These are phyloP conservation scores for Salmacisia buchloeana DNA, from an alignment of 1,284 basidiomycete species.

Conservation along the genomic window DNA sequence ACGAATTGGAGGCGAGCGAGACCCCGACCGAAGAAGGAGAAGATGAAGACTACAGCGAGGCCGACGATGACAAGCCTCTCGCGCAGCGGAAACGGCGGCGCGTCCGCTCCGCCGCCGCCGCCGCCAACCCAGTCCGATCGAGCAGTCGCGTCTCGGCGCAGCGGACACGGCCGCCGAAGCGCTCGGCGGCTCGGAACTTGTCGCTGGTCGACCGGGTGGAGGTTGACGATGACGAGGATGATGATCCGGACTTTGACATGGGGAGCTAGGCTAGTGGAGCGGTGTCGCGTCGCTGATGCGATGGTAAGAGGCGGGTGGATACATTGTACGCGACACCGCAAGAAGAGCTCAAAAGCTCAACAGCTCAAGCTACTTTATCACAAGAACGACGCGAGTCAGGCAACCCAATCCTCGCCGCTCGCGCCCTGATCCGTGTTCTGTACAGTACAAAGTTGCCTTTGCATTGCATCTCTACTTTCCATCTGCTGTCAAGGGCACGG, in stretches of 20 bases:
- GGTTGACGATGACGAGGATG: background rate
- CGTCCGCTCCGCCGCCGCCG: background rate
- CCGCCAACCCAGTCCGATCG: background rate
- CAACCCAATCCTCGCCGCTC: too few relatives aligned
- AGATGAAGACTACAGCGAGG: background rate
- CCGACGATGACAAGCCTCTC: background rate
- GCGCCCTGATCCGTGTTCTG: too few relatives aligned
- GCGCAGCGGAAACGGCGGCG: too few relatives aligned
- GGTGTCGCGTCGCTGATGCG: too few relatives aligned
- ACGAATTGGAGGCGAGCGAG: constrained; percentile 1
- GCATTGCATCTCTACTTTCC: background rate
- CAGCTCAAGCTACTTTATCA: too few relatives aligned
- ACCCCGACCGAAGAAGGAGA: background rate
- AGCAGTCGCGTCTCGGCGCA: background rate
- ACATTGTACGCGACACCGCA: too few relatives aligned
- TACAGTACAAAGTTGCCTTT: too few relatives aligned
- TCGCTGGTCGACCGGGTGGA: background rate
- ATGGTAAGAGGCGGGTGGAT: too few relatives aligned
- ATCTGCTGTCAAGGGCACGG: constrained; percentile 1
- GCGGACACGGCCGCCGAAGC: background rate
- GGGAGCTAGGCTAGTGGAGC: too few relatives aligned
- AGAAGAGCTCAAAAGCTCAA: too few relatives aligned
- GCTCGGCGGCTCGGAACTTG: background rate
- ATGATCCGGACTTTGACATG: background rate
- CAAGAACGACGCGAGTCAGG: too few relatives aligned